phyloP scores from a whole-genome alignment of 2,329 filamentous ascomycete species.

The Lecanicillium sp. region DNA sequence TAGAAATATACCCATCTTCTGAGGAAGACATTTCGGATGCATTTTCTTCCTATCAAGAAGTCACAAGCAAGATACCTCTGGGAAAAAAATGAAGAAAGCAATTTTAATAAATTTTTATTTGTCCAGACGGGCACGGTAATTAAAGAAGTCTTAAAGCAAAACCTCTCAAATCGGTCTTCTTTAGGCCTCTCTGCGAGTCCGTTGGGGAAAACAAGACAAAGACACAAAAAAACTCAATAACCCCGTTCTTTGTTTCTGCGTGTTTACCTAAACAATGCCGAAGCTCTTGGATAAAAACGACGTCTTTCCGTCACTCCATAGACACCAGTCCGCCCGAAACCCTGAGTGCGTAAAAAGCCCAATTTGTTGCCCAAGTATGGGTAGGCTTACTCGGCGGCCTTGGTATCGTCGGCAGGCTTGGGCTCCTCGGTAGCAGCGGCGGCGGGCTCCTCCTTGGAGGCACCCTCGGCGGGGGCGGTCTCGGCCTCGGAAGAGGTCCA shows the following conservation, averaged over 20 bases:
- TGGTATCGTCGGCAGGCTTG: slow-evolving; percentile 57
- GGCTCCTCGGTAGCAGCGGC: slow-evolving; percentile 41
- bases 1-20: too few species aligned
- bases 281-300: slow-evolving; percentile 46
- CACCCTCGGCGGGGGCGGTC: slow-evolving; percentile 51
- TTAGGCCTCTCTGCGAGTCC: slow-evolving; percentile 33
- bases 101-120: slow-evolving; percentile 47
- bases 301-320: slow-evolving; percentile 57
- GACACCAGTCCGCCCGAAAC: slow-evolving; percentile 52
- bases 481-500: slow-evolving; percentile 99
- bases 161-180: slow-evolving; percentile 44
- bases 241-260: slow-evolving; percentile 33
- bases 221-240: slow-evolving; percentile 19
- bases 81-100: slow-evolving; percentile 38
- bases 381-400: slow-evolving; percentile 55
- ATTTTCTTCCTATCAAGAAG: background rate
- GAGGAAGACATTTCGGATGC: too few species aligned
- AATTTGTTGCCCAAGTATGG: slow-evolving; percentile 23
- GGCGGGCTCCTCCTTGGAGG: slow-evolving; percentile 41
- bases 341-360: slow-evolving; percentile 26
- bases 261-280: slow-evolving; percentile 43
- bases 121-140: slow-evolving; percentile 51
- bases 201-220: slow-evolving; percentile 29
- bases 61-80: too few species aligned
- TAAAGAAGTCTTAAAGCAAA: slow-evolving; percentile 45